These are phyloP conservation scores for Claviceps capensis DNA, from an alignment of 2,329 filamentous ascomycete genomes.

Conservation along the genomic window DNA sequence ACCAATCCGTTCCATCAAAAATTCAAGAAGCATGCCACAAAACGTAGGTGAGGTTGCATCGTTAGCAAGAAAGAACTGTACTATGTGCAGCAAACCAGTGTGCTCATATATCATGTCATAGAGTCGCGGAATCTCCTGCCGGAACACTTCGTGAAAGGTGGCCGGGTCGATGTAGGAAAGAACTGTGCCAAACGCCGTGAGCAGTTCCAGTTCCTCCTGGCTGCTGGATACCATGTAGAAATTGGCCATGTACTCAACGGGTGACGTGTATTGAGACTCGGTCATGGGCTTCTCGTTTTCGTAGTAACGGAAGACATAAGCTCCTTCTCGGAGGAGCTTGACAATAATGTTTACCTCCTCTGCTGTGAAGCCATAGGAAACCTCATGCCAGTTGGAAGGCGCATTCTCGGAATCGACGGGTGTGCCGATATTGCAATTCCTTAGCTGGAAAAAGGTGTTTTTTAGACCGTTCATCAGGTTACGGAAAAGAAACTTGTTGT, in stretches of 20 bases:
- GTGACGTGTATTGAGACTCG: conserved; percentile 63
- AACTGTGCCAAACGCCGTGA: conserved; percentile 95
- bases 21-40: conserved; percentile 93
- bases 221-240: conserved; percentile 88
- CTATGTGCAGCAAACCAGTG: conserved; percentile 82
- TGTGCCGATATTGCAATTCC: conserved; percentile 68
- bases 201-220: conserved; percentile 91
- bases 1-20: conserved; percentile 94
- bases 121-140: conserved; percentile 89
- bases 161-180: conserved; percentile 98
- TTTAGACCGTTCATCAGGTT: conserved; percentile 93
- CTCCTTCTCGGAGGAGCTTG: conserved; percentile 93
- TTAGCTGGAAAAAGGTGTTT: conserved; percentile 89
- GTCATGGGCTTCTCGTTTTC: conserved; percentile 67
- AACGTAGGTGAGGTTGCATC: conserved; percentile 96
- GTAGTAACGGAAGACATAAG: conserved; percentile 94
- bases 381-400: conserved; percentile 84
- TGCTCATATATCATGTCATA: conserved; percentile 99
- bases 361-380: conserved; percentile 90
- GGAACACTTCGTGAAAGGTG: conserved; percentile 96
- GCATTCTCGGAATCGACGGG: conserved; percentile 64
- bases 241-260: conserved; percentile 85
- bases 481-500: conserved; percentile 97
- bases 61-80: conserved; percentile 96
- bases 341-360: conserved; percentile 95